Evolutionary conservation across 805 yeast genomes (phyloP).

Genomic region (Saturnispora diversa): DNA sequence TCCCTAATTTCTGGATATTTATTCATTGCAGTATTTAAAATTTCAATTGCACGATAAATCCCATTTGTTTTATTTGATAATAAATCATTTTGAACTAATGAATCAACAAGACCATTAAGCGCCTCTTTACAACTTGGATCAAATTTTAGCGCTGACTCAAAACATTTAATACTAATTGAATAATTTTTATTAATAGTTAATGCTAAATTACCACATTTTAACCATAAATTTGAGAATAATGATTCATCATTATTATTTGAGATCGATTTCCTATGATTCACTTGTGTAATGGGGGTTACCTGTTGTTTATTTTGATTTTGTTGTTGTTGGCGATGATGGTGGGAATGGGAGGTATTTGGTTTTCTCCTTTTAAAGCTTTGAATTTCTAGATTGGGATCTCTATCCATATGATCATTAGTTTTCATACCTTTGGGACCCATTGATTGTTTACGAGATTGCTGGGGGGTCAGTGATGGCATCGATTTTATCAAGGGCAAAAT

Average conservation of each 20-base stretch:
- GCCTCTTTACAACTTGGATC: conserved; percentile 36
- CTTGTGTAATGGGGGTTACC: too few relatives aligned
- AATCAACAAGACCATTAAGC: conserved; percentile 36
- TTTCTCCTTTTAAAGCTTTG: too few relatives aligned
- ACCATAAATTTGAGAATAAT: conserved; percentile 32
- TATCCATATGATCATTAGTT: too few relatives aligned
- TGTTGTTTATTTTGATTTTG: too few relatives aligned
- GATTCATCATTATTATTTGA: not conserved
- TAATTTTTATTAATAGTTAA: conserved; percentile 31
- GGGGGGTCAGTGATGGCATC: too few relatives aligned
- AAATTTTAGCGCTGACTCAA: conserved; percentile 35
- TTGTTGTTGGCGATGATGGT: too few relatives aligned
- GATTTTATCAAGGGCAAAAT: too few relatives aligned
- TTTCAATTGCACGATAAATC: conserved; percentile 31
- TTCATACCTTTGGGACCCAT: too few relatives aligned
- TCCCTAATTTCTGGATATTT: conserved; percentile 32
- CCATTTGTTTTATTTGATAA: conserved; percentile 1
- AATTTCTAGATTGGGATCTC: too few relatives aligned
- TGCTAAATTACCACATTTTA: conserved; percentile 41
- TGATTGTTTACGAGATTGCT: too few relatives aligned
- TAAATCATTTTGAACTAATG: conserved; percentile 15
- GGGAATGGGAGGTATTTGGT: too few relatives aligned
- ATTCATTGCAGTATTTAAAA: conserved; percentile 33
- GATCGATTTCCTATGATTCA: too few relatives aligned
- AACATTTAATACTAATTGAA: conserved; percentile 36